phyloP scores from a whole-genome alignment of 495 filamentous ascomycete genomes.

The Penicillium ochrochloron region DNA sequence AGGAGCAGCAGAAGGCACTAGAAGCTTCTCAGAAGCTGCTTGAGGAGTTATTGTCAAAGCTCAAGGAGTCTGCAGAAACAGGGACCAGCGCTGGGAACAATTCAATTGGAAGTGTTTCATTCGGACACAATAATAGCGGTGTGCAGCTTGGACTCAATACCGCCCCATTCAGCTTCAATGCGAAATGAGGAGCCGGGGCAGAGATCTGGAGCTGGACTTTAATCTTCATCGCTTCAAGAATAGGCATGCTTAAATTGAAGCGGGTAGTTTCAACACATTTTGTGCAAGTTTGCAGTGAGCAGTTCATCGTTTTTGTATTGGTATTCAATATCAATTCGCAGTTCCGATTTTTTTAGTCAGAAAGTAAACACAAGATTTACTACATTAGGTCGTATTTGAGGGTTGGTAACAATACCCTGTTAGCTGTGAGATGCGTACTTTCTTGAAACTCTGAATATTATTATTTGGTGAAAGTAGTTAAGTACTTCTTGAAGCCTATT shows the following conservation, averaged over 20 bases:
- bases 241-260: no score
- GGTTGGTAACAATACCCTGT: background rate
- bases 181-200: background rate
- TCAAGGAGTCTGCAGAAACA: background rate
- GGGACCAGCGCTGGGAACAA: no score
- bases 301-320: background rate
- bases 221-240: background rate
- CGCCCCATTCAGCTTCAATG: background rate
- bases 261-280: background rate
- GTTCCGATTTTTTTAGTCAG: background rate
- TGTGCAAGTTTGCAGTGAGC: background rate
- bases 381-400: no score
- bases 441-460: background rate
- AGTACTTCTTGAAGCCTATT: no score
- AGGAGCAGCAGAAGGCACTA: background rate
- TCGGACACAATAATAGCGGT: background rate
- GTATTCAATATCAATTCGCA: background rate
- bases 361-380: no score
- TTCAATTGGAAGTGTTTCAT: background rate
- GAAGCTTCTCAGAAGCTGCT: background rate
- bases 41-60: background rate
- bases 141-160: background rate
- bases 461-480: background rate
- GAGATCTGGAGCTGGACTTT: background rate
- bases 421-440: background rate